phyloP scores from a whole-genome alignment of 352 stramenopile species.

The Phytophthora pini region DNA sequence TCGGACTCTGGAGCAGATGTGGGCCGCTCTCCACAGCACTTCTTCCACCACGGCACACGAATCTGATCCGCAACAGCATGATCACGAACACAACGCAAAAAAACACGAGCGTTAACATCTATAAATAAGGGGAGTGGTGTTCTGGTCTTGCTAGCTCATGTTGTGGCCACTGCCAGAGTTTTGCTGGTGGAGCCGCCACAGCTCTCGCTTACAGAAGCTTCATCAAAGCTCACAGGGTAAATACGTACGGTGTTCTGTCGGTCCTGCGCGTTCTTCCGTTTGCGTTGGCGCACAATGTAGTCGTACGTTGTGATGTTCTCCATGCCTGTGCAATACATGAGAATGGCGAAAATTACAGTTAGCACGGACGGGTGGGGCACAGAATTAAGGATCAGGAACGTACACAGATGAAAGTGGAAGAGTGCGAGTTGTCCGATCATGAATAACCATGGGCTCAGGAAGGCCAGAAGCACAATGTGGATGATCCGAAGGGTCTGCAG shows the following conservation, averaged over 20 bases:
- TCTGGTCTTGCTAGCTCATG: slow-evolving; percentile 18
- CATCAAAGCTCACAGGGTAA: slow-evolving; percentile 44
- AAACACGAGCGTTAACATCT: slow-evolving; percentile 18
- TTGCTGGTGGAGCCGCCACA: slow-evolving; percentile 19
- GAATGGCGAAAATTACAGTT: not conserved
- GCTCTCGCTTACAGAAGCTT: slow-evolving; percentile 22
- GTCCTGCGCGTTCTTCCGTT: slow-evolving; percentile 71
- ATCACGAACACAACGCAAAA: slow-evolving; percentile 12
- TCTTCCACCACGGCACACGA: slow-evolving; percentile 45
- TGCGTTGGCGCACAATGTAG: slow-evolving; percentile 88
- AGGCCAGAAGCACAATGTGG: slow-evolving; percentile 67
- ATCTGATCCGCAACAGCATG: slow-evolving; percentile 21
- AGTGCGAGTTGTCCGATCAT: slow-evolving; percentile 80
- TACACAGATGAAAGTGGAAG: slow-evolving; percentile 89
- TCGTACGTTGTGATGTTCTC: slow-evolving; percentile 89
- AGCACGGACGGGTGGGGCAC: not conserved
- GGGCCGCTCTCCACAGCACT: slow-evolving; percentile 28
- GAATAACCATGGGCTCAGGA: slow-evolving; percentile 78
- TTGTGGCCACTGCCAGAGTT: slow-evolving; percentile 7
- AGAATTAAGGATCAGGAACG: slow-evolving; percentile 21
- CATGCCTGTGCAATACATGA: slow-evolving; percentile 46
- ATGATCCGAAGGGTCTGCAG: slow-evolving; percentile 66
- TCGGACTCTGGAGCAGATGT: slow-evolving; percentile 10
- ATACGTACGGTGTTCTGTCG: slow-evolving; percentile 79
- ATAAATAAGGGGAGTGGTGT: slow-evolving; percentile 26